Evolutionary conservation across 371 early-diverging fungal genomes (phyloP).

Genomic region (Syncephalis plumigaleata): DNA sequence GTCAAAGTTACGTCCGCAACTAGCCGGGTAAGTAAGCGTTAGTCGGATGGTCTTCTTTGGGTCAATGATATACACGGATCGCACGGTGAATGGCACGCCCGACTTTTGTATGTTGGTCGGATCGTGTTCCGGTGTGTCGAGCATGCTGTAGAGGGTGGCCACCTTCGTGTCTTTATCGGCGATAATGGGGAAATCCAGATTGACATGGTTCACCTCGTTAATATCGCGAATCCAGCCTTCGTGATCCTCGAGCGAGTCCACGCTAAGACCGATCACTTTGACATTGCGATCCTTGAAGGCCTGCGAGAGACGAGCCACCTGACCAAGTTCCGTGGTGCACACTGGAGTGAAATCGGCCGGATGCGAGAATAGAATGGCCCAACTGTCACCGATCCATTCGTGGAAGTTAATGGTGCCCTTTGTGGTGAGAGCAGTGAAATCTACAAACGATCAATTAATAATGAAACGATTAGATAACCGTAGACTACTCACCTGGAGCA

Average conservation of each 20-base stretch:
- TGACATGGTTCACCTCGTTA: conserved; percentile 61
- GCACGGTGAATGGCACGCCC: conserved; percentile 88
- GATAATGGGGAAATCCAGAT: conserved; percentile 79
- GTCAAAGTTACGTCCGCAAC: conserved; percentile 82
- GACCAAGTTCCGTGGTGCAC: conserved; percentile 90
- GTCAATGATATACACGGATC: conserved; percentile 89
- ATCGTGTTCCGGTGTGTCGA: conserved; percentile 72
- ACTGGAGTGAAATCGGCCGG: conserved; percentile 94
- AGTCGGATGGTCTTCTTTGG: conserved; percentile 80
- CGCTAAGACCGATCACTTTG: conserved; percentile 85
- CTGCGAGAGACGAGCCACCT: conserved; percentile 57
- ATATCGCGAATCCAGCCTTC: conserved; percentile 81
- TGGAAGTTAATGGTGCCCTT: conserved; percentile 80
- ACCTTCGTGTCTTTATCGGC: conserved; percentile 73
- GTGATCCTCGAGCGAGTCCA: conserved; percentile 68
- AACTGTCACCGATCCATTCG: conserved; percentile 62
- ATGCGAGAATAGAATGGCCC: conserved; percentile 90
- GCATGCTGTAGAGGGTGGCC: conserved; percentile 84
- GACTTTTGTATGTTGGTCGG: conserved; percentile 56
- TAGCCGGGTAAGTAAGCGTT: conserved; percentile 78
- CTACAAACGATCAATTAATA: conserved; percentile 4
- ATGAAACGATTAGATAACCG: no score
- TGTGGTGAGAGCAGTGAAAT: conserved; percentile 77
- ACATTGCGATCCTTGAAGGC: conserved; percentile 68
- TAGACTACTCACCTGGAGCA: no score